phyloP scores from a whole-genome alignment of 2,329 filamentous ascomycete genomes.

The Helicocarpus griseus region DNA sequence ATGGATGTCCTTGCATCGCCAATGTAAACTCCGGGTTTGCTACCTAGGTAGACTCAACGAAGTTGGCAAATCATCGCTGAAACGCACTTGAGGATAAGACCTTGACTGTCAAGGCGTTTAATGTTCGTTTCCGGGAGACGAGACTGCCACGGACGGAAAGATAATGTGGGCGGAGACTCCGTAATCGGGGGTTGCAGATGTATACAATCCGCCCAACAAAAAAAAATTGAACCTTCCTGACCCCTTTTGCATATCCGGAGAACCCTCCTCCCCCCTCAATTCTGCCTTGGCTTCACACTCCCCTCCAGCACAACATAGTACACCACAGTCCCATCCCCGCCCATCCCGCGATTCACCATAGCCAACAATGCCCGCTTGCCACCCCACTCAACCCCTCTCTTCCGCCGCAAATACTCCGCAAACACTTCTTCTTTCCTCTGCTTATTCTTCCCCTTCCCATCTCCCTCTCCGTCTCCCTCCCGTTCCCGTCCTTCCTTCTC shows the following conservation, averaged over 20 bases:
- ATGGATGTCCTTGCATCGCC: no score
- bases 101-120: no score
- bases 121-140: no score
- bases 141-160: no score
- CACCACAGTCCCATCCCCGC: slow-evolving; percentile 52
- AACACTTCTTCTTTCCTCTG: slow-evolving; percentile 19
- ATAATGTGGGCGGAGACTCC: no score
- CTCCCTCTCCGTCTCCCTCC: slow-evolving; percentile 10
- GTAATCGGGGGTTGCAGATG: background rate
- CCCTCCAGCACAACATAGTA: slow-evolving; percentile 59
- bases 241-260: no score
- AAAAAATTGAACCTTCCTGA: no score
- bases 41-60: no score
- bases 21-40: no score
- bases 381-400: slow-evolving; percentile 30
- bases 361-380: slow-evolving; percentile 48
- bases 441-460: slow-evolving; percentile 15
- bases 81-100: no score
- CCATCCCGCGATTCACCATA: slow-evolving; percentile 42
- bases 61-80: no score
- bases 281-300: slow-evolving; percentile 55
- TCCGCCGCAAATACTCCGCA: slow-evolving; percentile 23
- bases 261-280: slow-evolving; percentile 30
- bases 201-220: background rate
- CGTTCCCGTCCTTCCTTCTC: slow-evolving; percentile 1